Evolutionary conservation across 2,329 filamentous ascomycete genomes (phyloP).

Genomic region (Fusarium sp.): DNA sequence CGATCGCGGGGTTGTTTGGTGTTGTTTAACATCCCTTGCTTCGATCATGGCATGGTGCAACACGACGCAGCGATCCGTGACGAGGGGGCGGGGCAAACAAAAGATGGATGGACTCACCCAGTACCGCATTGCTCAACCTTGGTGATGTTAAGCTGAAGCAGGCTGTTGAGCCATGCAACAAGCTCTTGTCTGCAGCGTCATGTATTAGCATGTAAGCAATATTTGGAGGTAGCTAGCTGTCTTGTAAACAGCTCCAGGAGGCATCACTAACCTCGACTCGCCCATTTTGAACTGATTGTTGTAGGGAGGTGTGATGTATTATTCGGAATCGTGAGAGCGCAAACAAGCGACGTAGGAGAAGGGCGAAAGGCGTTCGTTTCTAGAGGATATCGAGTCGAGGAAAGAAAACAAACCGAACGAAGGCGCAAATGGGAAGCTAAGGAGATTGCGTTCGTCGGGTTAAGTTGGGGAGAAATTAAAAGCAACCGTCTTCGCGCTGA

Average conservation of each 20-base stretch:
- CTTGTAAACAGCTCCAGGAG: neutral
- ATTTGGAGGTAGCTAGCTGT: neutral
- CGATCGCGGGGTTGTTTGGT: slow-evolving; percentile 25
- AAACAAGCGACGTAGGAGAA: neutral
- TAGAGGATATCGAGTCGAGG: slow-evolving; percentile 6
- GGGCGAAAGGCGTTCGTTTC: neutral
- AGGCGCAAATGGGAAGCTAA: slow-evolving; percentile 13
- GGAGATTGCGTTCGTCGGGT: slow-evolving; percentile 38
- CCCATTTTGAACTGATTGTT: slow-evolving; percentile 53
- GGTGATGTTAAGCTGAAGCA: slow-evolving; percentile 96
- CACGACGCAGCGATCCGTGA: slow-evolving; percentile 17
- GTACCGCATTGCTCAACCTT: slow-evolving; percentile 99
- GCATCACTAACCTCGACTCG: slow-evolving; percentile 55
- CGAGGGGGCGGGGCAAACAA: slow-evolving; percentile 41
- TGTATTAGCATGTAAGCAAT: slow-evolving; percentile 27
- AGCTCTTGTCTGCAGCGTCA: slow-evolving; percentile 85
- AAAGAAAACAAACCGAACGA: slow-evolving; percentile 3
- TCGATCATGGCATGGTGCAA: slow-evolving; percentile 34
- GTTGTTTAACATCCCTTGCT: slow-evolving; percentile 17
- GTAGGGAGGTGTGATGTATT: slow-evolving; percentile 13
- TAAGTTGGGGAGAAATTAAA: slow-evolving; percentile 45
- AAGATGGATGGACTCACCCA: slow-evolving; percentile 69
- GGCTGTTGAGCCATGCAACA: slow-evolving; percentile 94
- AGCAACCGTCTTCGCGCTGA: slow-evolving; percentile 38
- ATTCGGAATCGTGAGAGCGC: slow-evolving; percentile 15